Evolutionary conservation across 2,329 filamentous ascomycete genomes (phyloP).

Genomic region (Aspergillus pseudonomiae): DNA sequence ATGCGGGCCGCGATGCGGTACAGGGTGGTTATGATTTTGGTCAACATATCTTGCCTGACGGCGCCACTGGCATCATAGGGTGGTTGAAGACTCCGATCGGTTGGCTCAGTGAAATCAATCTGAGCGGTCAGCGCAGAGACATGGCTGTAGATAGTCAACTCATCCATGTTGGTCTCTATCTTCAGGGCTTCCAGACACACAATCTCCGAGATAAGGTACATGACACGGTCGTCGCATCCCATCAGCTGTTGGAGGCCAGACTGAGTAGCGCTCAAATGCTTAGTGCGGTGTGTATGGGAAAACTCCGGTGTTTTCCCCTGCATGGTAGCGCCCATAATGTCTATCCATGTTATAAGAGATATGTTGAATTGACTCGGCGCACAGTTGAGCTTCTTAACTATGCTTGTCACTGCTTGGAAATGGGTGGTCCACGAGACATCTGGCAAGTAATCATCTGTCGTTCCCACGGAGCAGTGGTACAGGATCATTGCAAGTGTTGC

Average conservation of each 20-base stretch:
- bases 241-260: constrained; percentile 88
- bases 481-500: constrained; percentile 92
- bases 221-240: constrained; percentile 95
- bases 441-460: constrained; percentile 79
- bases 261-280: constrained; percentile 67
- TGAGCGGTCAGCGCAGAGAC: constrained; percentile 84
- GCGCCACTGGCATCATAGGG: constrained; percentile 65
- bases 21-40: constrained; percentile 82
- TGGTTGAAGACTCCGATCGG: constrained; percentile 55
- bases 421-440: constrained; percentile 97
- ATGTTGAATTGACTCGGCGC: constrained; percentile 84
- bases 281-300: constrained; percentile 88
- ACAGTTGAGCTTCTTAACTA: constrained; percentile 78
- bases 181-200: constrained; percentile 91
- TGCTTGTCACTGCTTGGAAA: constrained; percentile 82
- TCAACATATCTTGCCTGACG: constrained; percentile 78
- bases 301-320: constrained; percentile 81
- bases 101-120: constrained; percentile 75
- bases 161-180: constrained; percentile 68
- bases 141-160: constrained; percentile 81
- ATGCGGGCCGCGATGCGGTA: constrained; percentile 91
- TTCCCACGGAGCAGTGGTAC: constrained; percentile 87
- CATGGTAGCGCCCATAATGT: constrained; percentile 94
- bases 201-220: constrained; percentile 98
- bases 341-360: constrained; percentile 85